Evolutionary conservation across 2,329 filamentous ascomycete genomes (phyloP), one percentile per base, ranked within the genome.

Genomic region (Sordariomycetes sp.): DNA sequence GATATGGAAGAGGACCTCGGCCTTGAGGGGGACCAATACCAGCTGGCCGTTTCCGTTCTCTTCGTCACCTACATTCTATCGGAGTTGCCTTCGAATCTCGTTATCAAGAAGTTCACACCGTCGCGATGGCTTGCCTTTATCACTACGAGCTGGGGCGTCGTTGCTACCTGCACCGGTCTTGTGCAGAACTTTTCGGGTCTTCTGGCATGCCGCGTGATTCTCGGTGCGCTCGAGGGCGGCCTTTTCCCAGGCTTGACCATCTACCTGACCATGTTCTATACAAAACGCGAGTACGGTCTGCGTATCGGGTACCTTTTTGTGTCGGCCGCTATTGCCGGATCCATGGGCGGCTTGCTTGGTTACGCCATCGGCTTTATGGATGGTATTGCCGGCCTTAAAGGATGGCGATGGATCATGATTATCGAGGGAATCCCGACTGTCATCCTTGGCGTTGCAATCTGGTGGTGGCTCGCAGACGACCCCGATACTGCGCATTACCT

Each of bases 371-470:
- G 85, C 0, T 83, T 86, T 65, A 87, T 91, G 80, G 83, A 89
- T 62, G 78, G 80, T 7, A 69, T 80, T 1, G 70, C 72, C 0
- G 86, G 85, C 1, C 74, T 86, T 25, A 74, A 78, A 2, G 87
- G 83, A 11, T 91, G 88, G 88, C 76, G 87, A 28, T 91, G 87
- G 88, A 91, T 93, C 57, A 93, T 93, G 68, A 87, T 91, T 60
- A 72, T 90, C 3, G 85, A 88, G 67, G 80, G 80, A 28, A 60
- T 79, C 22, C 63, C 75, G 24, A 80, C 78, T 4, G 67, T 81
- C 3, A 1, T 76, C 37, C 71, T 80, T 55, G 87, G 77, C 48
- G 61, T 76, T 43, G 63, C 66, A 40, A 76, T 74, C 46, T 78
- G 75, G 64, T 80, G 76, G 66, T 70, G 74, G 53, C 80, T 86